Evolutionary conservation across 1,284 basidiomycete species (phyloP), one percentile per base, ranked within the genome.

Genomic region (Ustilago curta): DNA sequence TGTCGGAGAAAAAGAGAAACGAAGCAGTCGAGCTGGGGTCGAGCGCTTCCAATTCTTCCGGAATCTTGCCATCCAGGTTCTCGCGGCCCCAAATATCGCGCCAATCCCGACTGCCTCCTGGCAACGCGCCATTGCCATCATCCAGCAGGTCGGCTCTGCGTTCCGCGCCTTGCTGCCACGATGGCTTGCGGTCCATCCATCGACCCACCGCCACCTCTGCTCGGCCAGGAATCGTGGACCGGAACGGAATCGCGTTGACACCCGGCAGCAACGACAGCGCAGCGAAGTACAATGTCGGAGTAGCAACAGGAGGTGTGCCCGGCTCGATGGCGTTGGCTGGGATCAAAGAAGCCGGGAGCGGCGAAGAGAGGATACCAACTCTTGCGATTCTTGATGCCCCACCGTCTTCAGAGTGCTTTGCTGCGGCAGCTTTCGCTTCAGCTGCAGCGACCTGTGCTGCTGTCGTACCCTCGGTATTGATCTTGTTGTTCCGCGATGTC

Each of bases 1-100:
- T 85, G 76, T 92, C 91, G 21, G 90, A 89, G 51, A 92, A 86
- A 70, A 90, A 90, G 8, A 93, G 52, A 16, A 93, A 79, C 3
- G 87, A 85, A 25, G 86, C 85, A 5, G 90, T 85, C 29, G 86
- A 62, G 25, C 48, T 44, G 2, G 71, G 50, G 4, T 65, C 25
- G 58, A 64, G 59, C 27, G 42, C 42, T 8, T 63, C 52, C 9
- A 81, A 59, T 18, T 51, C 61, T 32, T 54, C 59, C 1, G 80
- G 80, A 2, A 82, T 45, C 23, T 64, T 63, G n/a, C 64, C 64
- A 21, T 70, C 67, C 48, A 76, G 60, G 48, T 82, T 82, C 51
- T 81, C 79, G 12, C 72, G 65, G 12, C 80, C 80, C 80, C 80
- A 82, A 31, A 82, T 71, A 18, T 76, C 52, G 12, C 65, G 61